Evolutionary conservation across 768 basidiomycete species (phyloP).

Genomic region (Xerocomus spinulosus): DNA sequence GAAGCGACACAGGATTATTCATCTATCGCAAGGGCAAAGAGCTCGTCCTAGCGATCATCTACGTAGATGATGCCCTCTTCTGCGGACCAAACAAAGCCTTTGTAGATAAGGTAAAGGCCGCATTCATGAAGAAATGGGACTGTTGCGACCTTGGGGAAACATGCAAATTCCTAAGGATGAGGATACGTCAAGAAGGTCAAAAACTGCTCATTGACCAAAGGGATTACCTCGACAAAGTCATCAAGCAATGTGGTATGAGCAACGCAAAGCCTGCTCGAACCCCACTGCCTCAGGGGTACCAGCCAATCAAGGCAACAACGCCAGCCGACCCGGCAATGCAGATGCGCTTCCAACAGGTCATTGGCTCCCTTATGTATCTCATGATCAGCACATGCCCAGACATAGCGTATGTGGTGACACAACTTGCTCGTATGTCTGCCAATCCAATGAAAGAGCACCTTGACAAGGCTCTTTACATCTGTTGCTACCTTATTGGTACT

Average conservation of each 20-base stretch:
- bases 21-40: no score
- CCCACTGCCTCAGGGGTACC: conserved; percentile 10
- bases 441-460: conserved; percentile 1
- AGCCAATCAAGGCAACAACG: background rate
- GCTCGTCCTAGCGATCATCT: no score
- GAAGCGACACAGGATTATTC: no score
- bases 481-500: background rate
- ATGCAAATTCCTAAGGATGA: background rate
- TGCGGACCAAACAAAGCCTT: no score
- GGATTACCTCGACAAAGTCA: conserved; percentile 11
- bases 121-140: no score
- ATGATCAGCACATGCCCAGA: conserved; percentile 28
- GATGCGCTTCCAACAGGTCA: background rate
- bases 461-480: background rate
- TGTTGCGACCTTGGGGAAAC: no score
- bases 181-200: background rate
- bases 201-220: conserved; percentile 4
- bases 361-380: conserved; percentile 29
- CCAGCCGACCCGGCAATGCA: background rate
- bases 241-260: conserved; percentile 7
- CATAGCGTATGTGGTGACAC: conserved; percentile 28
- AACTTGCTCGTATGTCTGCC: conserved; percentile 16
- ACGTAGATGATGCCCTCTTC: no score
- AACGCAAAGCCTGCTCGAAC: conserved; percentile 10
- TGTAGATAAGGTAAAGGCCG: no score